These are phyloP conservation scores for Ceratobasidium sp. DNA, from an alignment of 1,284 basidiomycete genomes.

Conservation along the genomic window DNA sequence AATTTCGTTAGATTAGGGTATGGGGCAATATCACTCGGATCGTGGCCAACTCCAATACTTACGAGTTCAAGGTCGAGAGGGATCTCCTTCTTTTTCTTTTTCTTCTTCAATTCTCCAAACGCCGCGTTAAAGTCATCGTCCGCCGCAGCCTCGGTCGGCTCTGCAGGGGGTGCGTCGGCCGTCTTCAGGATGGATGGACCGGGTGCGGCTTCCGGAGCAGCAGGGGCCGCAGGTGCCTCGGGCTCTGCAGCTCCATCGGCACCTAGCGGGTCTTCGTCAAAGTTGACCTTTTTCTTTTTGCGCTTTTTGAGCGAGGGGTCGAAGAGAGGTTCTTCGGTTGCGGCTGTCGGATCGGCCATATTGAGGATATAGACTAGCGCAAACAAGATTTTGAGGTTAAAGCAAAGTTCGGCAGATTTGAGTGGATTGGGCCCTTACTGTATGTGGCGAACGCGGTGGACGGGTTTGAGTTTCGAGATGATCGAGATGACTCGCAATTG, in stretches of 20 bases:
- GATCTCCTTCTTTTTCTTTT: slow-evolving; percentile 86
- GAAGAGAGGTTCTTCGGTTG: slow-evolving; percentile 74
- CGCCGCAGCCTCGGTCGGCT: slow-evolving; percentile 50
- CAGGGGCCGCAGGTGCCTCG: slow-evolving; percentile 23
- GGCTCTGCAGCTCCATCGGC: slow-evolving; percentile 66
- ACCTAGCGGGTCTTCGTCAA: slow-evolving; percentile 82
- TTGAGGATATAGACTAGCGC: not conserved
- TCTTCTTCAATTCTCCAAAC: slow-evolving; percentile 90
- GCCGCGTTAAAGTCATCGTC: slow-evolving; percentile 80
- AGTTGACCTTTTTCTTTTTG: slow-evolving; percentile 80
- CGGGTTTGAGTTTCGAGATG: no score
- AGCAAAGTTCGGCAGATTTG: not conserved
- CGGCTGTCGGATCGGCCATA: slow-evolving; percentile 30
- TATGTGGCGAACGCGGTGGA: not conserved
- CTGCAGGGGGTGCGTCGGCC: slow-evolving; percentile 45
- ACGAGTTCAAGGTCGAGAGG: slow-evolving; percentile 85
- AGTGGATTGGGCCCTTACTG: not conserved
- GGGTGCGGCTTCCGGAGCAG: slow-evolving; percentile 61
- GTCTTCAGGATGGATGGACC: slow-evolving; percentile 65
- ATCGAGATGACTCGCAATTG: not conserved
- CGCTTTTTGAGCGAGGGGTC: slow-evolving; percentile 82
- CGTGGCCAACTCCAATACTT: slow-evolving; percentile 51
- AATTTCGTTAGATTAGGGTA: not conserved
- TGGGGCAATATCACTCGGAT: no score
- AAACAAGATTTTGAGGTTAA: not conserved